Conservation (phyloP, 208 protist genomes). For the Acanthamoeba rhysodes region DNA sequence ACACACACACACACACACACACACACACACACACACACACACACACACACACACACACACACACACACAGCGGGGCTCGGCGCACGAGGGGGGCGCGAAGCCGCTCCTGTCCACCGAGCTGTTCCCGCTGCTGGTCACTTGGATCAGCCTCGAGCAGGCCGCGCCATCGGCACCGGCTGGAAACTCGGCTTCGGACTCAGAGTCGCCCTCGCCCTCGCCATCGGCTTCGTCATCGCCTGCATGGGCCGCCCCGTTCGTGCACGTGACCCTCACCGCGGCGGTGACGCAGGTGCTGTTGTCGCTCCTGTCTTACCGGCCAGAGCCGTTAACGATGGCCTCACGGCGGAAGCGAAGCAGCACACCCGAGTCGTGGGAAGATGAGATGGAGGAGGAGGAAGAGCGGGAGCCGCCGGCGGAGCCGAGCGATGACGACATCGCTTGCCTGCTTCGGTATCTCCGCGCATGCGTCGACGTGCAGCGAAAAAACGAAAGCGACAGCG, state of each 20-base stretch:
- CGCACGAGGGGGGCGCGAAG: not conserved
- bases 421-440: not conserved
- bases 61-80: not conserved
- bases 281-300: conserved; percentile 20
- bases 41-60: not conserved
- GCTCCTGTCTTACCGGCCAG: not conserved
- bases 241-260: not conserved
- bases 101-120: not conserved
- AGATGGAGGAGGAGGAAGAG: not conserved
- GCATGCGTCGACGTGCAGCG: not conserved
- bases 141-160: conserved; percentile 29
- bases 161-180: not conserved
- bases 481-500: not conserved
- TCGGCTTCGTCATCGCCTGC: not conserved
- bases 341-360: not conserved
- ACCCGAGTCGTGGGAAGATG: not conserved
- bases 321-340: not conserved
- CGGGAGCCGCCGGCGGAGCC: not conserved
- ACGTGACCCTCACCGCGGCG: not conserved
- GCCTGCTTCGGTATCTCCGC: not conserved
- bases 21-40: too few relatives aligned
- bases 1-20: too few relatives aligned
- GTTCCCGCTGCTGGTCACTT: conserved; percentile 23
- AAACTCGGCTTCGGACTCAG: not conserved
- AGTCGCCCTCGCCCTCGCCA: not conserved